A percentile compares a stretch with the other conserved stretches of the same genome.
phyloP scores from a whole-genome alignment of 1,284 basidiomycete genomes.

The Marasmius oreades region DNA sequence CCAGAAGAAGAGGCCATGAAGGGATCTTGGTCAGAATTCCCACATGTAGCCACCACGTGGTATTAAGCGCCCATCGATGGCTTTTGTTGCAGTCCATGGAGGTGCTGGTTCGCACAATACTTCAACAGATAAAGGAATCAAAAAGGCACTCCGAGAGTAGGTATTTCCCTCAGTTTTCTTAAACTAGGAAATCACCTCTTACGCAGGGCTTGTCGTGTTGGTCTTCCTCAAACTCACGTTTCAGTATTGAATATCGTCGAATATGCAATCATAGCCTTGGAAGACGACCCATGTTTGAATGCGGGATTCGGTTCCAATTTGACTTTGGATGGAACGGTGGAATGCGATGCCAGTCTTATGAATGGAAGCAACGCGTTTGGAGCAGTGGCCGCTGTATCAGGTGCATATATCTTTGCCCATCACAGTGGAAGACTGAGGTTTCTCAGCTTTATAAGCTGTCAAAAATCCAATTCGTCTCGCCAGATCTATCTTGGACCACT shows the following conservation, averaged over 20 bases:
- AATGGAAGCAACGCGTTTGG: constrained; percentile 56
- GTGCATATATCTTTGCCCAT: constrained; percentile 32
- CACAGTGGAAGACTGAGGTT: background rate
- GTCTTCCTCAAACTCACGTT: constrained; percentile 27
- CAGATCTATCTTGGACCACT: constrained; percentile 49
- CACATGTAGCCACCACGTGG: background rate
- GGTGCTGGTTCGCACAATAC: constrained; percentile 59
- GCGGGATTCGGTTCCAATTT: constrained; percentile 79
- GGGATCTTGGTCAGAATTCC: background rate
- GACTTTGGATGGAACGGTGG: constrained; percentile 62
- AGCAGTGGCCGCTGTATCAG: constrained; percentile 65
- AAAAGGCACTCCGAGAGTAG: constrained; percentile 51
- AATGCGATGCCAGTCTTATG: constrained; percentile 79
- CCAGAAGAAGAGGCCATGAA: constrained; percentile 14
- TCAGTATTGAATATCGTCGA: constrained; percentile 39
- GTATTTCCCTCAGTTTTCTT: constrained; percentile 15
- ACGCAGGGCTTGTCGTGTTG: constrained; percentile 43
- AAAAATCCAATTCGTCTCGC: constrained; percentile 66
- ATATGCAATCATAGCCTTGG: constrained; percentile 50
- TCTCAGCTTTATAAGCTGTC: constrained; percentile 40
- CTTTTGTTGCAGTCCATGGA: constrained; percentile 56
- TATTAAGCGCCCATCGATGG: background rate
- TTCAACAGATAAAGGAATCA: constrained; percentile 44
- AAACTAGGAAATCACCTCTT: background rate
- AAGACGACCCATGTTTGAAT: constrained; percentile 61